These are phyloP conservation scores for Helianthus tuberosus DNA, from an alignment of 129 eudicot genomes.

Conservation along the genomic window DNA sequence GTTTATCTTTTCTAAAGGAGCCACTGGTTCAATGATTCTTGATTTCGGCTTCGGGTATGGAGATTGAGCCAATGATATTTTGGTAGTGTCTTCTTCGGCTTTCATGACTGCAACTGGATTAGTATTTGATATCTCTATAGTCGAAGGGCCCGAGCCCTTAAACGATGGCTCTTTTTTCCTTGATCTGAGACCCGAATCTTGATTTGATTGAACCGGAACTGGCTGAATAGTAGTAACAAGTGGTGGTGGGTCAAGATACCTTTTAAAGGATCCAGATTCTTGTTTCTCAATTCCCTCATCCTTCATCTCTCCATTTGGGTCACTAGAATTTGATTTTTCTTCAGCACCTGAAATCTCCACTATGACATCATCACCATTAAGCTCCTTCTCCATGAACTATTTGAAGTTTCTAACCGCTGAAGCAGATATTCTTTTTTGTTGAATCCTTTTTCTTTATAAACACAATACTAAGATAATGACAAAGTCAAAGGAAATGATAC, in stretches of 20 bases:
- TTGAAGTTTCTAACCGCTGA: not conserved
- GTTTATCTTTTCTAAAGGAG: slow-evolving; percentile 22
- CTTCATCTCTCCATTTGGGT: slow-evolving; percentile 23
- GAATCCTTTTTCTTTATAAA: not conserved
- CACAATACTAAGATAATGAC: slow-evolving; percentile 25
- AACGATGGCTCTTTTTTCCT: slow-evolving; percentile 17
- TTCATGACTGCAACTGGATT: slow-evolving; percentile 28
- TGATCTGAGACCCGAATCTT: slow-evolving; percentile 29
- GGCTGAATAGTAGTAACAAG: not conserved
- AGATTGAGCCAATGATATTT: slow-evolving; percentile 22
- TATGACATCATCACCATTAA: slow-evolving; percentile 36
- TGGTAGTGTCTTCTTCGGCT: slow-evolving; percentile 12
- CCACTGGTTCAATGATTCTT: slow-evolving; percentile 49
- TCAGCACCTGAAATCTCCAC: slow-evolving; percentile 34
- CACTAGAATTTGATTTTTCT: slow-evolving; percentile 16
- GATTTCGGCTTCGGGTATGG: slow-evolving; percentile 50
- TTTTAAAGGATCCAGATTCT: slow-evolving; percentile 42
- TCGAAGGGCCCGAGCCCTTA: slow-evolving; percentile 17
- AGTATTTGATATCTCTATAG: slow-evolving; percentile 26
- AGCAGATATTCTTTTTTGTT: not conserved
- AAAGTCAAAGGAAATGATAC: slow-evolving; percentile 23
- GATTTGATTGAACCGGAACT: slow-evolving; percentile 5
- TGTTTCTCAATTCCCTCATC: slow-evolving; percentile 10
- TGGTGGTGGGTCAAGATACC: slow-evolving; percentile 26
- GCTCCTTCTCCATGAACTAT: slow-evolving; percentile 37